Conservation (phyloP, 2,329 filamentous ascomycete genomes). For the Venturia aucupariae region DNA sequence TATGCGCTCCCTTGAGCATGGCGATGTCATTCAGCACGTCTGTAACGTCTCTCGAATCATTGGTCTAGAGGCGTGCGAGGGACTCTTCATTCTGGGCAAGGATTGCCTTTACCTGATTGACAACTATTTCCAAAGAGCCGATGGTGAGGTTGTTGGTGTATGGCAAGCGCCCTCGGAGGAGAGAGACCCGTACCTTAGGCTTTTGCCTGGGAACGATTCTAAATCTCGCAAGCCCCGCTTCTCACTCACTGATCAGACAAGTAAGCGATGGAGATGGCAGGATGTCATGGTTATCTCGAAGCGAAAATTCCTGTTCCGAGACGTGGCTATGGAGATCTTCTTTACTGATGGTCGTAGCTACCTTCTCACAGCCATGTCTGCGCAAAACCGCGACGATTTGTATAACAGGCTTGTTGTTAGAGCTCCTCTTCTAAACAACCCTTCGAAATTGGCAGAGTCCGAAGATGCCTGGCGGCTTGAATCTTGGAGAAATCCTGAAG, state of each 20-base stretch:
- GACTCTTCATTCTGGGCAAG: conserved; percentile 86
- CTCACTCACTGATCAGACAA: conserved; percentile 60
- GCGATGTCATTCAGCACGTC: conserved; percentile 85
- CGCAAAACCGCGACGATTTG: conserved; percentile 66
- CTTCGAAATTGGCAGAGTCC: conserved; percentile 59
- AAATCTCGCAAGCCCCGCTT: conserved; percentile 37
- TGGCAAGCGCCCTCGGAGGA: conserved; percentile 90
- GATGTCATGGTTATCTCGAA: conserved; percentile 96
- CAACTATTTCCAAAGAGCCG: conserved; percentile 88
- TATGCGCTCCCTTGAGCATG: conserved; percentile 83
- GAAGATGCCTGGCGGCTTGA: conserved; percentile 92
- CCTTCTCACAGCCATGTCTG: conserved; percentile 73
- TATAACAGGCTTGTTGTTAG: conserved; percentile 66
- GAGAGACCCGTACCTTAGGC: conserved; percentile 87
- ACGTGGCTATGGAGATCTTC: conserved; percentile 94
- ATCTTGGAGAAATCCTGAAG: conserved; percentile 60
- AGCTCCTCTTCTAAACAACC: conserved; percentile 68
- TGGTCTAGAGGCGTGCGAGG: conserved; percentile 87
- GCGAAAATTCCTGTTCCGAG: conserved; percentile 85
- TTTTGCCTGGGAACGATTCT: conserved; percentile 73
- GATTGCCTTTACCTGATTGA: conserved; percentile 90
- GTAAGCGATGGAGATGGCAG: conserved; percentile 84
- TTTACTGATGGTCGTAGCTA: conserved; percentile 97
- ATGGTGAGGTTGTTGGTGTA: conserved; percentile 94
- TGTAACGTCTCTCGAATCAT: conserved; percentile 94